These are phyloP conservation scores for Coniochaeta ligniaria DNA, from an alignment of 2,329 filamentous ascomycete species.

Conservation along the genomic window DNA sequence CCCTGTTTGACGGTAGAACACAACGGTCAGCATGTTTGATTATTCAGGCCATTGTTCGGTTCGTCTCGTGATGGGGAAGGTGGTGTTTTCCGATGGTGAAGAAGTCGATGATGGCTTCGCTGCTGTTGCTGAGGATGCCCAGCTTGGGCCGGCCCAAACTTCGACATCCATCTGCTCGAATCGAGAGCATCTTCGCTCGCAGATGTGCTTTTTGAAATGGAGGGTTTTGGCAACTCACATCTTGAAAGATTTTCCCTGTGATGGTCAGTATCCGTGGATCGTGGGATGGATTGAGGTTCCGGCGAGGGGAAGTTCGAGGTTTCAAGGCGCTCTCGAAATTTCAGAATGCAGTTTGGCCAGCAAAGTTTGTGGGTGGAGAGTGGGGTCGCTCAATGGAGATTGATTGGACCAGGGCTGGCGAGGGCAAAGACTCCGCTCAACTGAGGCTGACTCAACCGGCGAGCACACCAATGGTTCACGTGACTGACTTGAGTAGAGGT, in stretches of 20 bases:
- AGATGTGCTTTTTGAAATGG: background rate
- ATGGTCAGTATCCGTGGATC: constrained; percentile 26
- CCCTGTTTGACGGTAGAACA: constrained; percentile 51
- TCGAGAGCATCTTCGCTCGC: background rate
- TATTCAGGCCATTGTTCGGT: background rate
- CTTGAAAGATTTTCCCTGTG: constrained; percentile 28
- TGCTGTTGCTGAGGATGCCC: constrained; percentile 1
- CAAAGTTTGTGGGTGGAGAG: constrained; percentile 20
- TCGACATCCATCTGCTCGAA: background rate
- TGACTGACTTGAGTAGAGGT: background rate
- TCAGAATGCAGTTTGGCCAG: constrained; percentile 11
- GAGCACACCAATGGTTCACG: background rate
- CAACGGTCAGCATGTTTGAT: constrained; percentile 13
- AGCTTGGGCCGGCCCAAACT: background rate
- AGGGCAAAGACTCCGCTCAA: constrained; percentile 11
- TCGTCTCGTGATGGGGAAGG: background rate
- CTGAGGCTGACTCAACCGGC: background rate
- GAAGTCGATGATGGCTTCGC: constrained; percentile 4
- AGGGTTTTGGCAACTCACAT: constrained; percentile 24
- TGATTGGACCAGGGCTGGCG: constrained; percentile 13
- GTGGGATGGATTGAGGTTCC: constrained; percentile 21
- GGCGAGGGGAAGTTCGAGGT: constrained; percentile 19
- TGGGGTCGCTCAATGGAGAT: constrained; percentile 9
- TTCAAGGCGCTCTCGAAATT: constrained; percentile 15
- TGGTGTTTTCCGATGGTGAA: constrained; percentile 2